Base-by-base conservation (phyloP, 805 yeast species). In the Metschnikowia proteae region DNA sequence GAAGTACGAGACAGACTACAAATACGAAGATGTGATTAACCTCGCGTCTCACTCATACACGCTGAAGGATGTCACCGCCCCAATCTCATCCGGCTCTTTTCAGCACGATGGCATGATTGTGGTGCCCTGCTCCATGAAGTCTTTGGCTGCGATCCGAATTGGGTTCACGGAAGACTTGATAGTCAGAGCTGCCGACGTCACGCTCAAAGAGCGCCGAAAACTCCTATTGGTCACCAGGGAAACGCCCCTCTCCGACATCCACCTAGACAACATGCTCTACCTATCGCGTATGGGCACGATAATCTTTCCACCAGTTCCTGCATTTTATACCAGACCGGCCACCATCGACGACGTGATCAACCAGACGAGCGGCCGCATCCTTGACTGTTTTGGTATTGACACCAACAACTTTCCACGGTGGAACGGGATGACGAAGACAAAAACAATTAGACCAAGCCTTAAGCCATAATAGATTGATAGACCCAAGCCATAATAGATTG, bases 31-130 rank as follows among this genome's bases (percentile, higher is more conserved):
- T 26, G 44, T 62, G 7, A 48, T 42, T 6, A 43, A 43, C 6
- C 47, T 57, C 28, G 60, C 66, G 3, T 47, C 59, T 0, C 39
- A 49, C 3, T 38, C 47, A 3, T 61, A 62, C 42, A 47, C 62
- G 0, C 34, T 50, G n/a, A 56, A 51, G 33, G 65, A 62, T 44
- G 64, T 60, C n/a, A 50, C 58, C 10, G 64, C 65, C 3, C 58
- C 64, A 8, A 60, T 62, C 7, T 60, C 65, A 3, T 54, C 60
- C 13, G 65, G 65, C 3, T 60, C 64, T 4, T 61, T 61, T 33
- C 61, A 56, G 27, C 63, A 60, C 37, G 66, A 62, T 40, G 66
- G 66, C 5, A 62, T 62, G 65, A 61, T 62, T 26, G 61, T 62
- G 10, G 64, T 56, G 5, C 66, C 66, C 3, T 62, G 65, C 43